Conservation (phyloP, 257 asterid genomes). For the Solanum corneliomulleri region DNA sequence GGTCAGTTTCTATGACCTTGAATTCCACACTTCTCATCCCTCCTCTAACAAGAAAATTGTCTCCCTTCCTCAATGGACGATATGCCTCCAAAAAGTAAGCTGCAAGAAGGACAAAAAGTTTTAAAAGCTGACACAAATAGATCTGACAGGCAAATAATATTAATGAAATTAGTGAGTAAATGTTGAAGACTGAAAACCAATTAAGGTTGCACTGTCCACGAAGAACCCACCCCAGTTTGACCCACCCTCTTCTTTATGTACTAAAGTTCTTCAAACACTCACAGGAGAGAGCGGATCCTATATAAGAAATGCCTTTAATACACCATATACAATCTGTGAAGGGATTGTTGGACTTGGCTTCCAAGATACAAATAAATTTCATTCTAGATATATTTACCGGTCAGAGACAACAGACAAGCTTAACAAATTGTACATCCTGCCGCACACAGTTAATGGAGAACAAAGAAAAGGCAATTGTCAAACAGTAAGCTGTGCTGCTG, state of each 20-base stretch:
- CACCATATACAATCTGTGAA: background rate
- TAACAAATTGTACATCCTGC: background rate
- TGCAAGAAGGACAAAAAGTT: conserved; percentile 4
- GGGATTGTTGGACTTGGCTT: background rate
- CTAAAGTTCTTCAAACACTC: background rate
- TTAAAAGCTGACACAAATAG: background rate
- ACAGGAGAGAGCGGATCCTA: background rate
- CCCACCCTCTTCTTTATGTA: background rate
- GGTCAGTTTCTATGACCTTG: conserved; percentile 53
- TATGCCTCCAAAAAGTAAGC: conserved; percentile 62
- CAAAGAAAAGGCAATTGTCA: background rate
- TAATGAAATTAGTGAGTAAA: background rate
- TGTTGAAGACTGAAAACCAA: background rate
- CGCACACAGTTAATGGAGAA: background rate
- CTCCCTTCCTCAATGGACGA: conserved; percentile 60
- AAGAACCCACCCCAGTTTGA: background rate
- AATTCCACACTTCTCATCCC: conserved; percentile 70
- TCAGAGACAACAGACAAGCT: background rate
- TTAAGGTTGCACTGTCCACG: background rate
- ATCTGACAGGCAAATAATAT: background rate
- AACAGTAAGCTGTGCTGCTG: background rate
- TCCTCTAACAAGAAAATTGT: conserved; percentile 58
- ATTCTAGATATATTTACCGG: background rate
- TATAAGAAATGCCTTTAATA: background rate
- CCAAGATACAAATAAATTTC: background rate